A percentile compares a stretch with the other conserved stretches of the same genome.
phyloP scores from a whole-genome alignment of 805 yeast genomes.

The Danielia reshetovae region DNA sequence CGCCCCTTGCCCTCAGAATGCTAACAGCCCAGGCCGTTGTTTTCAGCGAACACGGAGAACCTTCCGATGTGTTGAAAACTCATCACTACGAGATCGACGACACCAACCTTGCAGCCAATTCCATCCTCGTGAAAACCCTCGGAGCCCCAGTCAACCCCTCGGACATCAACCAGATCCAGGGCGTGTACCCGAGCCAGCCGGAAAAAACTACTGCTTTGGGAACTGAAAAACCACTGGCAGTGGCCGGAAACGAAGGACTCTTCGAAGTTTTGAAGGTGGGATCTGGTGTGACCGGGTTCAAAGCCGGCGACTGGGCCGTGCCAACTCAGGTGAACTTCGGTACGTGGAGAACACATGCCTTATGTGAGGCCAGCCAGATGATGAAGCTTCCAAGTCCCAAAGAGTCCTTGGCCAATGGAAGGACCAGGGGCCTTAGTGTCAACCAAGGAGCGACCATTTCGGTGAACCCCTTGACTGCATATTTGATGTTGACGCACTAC shows the following conservation, averaged over 20 bases:
- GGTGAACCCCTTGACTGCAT: conserved; percentile 93
- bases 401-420: conserved; percentile 41
- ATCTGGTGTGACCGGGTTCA: conserved; percentile 10
- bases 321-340: conserved; percentile 79
- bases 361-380: conserved; percentile 50
- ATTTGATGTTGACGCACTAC: conserved; percentile 75
- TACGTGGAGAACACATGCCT: conserved; percentile 84
- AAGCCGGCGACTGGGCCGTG: conserved; percentile 74
- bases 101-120: conserved; percentile 34
- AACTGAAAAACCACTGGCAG: conserved; percentile 37
- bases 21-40: conserved; percentile 62
- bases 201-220: conserved; percentile 52
- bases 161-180: conserved; percentile 45
- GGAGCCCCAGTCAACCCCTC: conserved; percentile 43
- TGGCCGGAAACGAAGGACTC: conserved; percentile 19
- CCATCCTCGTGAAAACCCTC: conserved; percentile 28
- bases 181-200: conserved; percentile 44
- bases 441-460: conserved; percentile 82
- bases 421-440: conserved; percentile 27
- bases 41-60: conserved; percentile 67
- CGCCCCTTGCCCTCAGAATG: conserved; percentile 21
- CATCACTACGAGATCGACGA: conserved; percentile 51
- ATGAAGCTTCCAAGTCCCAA: conserved; percentile 53
- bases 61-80: conserved; percentile 49
- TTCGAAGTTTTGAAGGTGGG: conserved; percentile 18